Evolutionary conservation across 2,329 filamentous ascomycete species (phyloP).

Genomic region (Fusarium domesticum): DNA sequence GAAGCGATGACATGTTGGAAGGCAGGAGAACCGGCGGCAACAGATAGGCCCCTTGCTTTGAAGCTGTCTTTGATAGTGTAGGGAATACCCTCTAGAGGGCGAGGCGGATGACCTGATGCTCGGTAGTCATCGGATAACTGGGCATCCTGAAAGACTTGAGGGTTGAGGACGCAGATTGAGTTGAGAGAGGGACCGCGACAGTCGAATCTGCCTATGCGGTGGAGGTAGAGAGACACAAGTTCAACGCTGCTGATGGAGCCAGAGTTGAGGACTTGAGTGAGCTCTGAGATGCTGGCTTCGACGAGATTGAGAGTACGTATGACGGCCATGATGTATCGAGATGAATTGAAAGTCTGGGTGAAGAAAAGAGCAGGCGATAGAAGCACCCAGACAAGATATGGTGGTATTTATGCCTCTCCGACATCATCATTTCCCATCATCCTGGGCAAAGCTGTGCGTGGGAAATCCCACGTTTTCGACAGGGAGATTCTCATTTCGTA

Average conservation of each 20-base stretch:
- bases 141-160: constrained; percentile 26
- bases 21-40: constrained; percentile 53
- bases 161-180: constrained; percentile 29
- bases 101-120: constrained; percentile 16
- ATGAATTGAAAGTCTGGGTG: background rate
- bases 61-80: constrained; percentile 58
- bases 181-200: constrained; percentile 25
- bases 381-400: too few species aligned
- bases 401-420: too few species aligned
- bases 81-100: constrained; percentile 51
- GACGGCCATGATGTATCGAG: background rate
- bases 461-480: background rate
- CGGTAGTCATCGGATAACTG: constrained; percentile 29
- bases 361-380: too few species aligned
- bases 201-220: constrained; percentile 28
- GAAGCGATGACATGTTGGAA: constrained; percentile 48
- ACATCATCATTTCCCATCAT: too few species aligned
- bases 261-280: constrained; percentile 17
- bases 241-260: constrained; percentile 27
- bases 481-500: background rate
- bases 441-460: too few species aligned
- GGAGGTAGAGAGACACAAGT: constrained; percentile 27
- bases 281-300: constrained; percentile 22
- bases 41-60: constrained; percentile 51
- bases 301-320: constrained; percentile 9